phyloP scores from a whole-genome alignment of 2,329 filamentous ascomycete genomes.

The Diaporthe citrichinensis region DNA sequence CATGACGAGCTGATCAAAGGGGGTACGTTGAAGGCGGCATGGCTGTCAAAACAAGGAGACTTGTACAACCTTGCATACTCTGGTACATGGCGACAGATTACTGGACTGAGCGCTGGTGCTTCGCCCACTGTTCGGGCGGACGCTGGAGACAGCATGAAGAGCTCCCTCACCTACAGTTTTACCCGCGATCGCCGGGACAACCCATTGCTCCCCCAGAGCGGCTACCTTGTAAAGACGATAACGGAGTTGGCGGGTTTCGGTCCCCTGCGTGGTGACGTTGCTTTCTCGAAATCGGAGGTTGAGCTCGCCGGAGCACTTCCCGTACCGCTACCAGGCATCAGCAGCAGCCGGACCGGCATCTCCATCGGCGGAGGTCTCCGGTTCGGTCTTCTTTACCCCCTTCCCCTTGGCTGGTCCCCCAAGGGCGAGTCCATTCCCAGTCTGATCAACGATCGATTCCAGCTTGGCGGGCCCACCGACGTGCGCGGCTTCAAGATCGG shows the following conservation, averaged over 20 bases:
- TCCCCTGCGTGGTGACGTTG: conserved; percentile 86
- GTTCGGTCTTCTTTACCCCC: conserved; percentile 85
- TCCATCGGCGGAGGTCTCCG: conserved; percentile 87
- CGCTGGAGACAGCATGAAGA: conserved; percentile 93
- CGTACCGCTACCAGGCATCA: conserved; percentile 77
- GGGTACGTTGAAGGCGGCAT: conserved; percentile 81
- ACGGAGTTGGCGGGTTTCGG: conserved; percentile 92
- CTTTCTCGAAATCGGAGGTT: conserved; percentile 93
- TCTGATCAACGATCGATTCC: conserved; percentile 93
- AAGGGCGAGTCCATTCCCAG: conserved; percentile 73
- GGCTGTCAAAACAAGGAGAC: conserved; percentile 75
- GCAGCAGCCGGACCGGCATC: conserved; percentile 77
- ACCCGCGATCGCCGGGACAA: conserved; percentile 86
- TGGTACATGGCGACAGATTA: conserved; percentile 89
- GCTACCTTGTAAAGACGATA: conserved; percentile 83
- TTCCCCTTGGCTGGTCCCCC: conserved; percentile 73
- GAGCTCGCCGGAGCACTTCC: conserved; percentile 85
- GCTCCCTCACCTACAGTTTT: conserved; percentile 85
- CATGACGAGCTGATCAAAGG: conserved; percentile 92
- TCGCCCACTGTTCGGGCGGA: conserved; percentile 87
- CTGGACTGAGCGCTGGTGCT: conserved; percentile 80
- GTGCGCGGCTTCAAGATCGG: conserved; percentile 93
- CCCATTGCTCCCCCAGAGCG: conserved; percentile 84
- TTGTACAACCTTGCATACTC: conserved; percentile 86
- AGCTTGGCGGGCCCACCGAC: conserved; percentile 93